A percentile compares a stretch with the other conserved stretches of the same genome.
These are phyloP conservation scores for Copromyces sp. DNA, from an alignment of 495 filamentous ascomycete genomes.

Conservation along the genomic window DNA sequence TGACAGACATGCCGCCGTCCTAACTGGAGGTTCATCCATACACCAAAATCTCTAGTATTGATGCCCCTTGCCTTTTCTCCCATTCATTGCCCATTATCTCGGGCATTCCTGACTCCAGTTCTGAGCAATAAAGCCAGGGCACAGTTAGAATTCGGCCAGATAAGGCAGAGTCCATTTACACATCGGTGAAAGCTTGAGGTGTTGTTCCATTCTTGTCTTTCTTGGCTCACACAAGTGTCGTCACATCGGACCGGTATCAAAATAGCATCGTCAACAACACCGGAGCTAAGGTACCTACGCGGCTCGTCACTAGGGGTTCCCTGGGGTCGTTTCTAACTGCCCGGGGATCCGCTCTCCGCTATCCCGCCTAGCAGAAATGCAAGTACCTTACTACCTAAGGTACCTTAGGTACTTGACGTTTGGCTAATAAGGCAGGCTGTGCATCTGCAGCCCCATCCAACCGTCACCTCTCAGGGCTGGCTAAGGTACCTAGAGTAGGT, in stretches of 20 bases:
- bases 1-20: background rate
- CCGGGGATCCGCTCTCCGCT: background rate
- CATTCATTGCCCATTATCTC: background rate
- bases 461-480: background rate
- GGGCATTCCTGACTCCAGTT: too few species aligned
- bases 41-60: background rate
- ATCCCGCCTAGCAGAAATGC: background rate
- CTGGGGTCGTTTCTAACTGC: too few species aligned
- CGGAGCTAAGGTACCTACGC: too few species aligned
- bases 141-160: background rate
- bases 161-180: background rate
- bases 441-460: background rate
- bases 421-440: background rate
- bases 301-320: too few species aligned
- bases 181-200: background rate
- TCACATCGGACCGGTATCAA: background rate
- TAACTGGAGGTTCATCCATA: too few species aligned
- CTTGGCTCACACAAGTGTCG: background rate
- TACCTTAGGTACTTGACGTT: background rate
- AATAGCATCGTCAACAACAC: too few species aligned
- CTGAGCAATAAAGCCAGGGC: background rate
- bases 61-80: background rate
- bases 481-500: too few species aligned
- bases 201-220: background rate
- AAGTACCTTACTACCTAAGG: too few species aligned